phyloP scores from a whole-genome alignment of 2,329 filamentous ascomycete genomes.

The Stachybotrys chlorohalonatus region DNA sequence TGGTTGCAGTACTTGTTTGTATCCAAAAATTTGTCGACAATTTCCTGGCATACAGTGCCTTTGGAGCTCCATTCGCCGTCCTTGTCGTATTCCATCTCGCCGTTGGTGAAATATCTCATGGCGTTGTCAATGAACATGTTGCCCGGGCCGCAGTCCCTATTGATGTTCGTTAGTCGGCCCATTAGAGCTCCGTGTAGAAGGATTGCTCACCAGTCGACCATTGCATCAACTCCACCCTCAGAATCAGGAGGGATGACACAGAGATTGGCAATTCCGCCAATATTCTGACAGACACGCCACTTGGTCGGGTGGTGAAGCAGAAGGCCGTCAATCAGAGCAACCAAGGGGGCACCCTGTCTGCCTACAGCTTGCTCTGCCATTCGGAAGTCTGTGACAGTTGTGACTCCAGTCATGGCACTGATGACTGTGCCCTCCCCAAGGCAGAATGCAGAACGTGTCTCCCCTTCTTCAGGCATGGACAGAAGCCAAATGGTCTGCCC shows the following conservation, averaged over 20 bases:
- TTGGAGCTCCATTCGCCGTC: constrained; percentile 40
- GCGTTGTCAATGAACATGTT: constrained; percentile 49
- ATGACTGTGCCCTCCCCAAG: constrained; percentile 49
- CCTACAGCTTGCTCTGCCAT: constrained; percentile 47
- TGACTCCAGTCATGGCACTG: constrained; percentile 44
- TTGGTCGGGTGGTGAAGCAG: constrained; percentile 47
- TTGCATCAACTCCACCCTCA: constrained; percentile 16
- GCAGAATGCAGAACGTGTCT: constrained; percentile 37
- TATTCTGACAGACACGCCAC: constrained; percentile 49
- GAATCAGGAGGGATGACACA: constrained; percentile 45
- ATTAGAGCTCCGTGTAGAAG: constrained; percentile 27
- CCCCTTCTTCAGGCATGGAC: constrained; percentile 19
- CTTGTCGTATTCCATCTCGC: constrained; percentile 38
- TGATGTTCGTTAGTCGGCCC: background rate
- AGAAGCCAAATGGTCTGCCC: constrained; percentile 49
- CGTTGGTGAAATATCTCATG: constrained; percentile 43
- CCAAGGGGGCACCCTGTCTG: constrained; percentile 44
- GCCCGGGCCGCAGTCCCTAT: constrained; percentile 30
- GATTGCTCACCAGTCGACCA: background rate
- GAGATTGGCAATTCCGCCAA: constrained; percentile 50
- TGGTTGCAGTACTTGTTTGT: constrained; percentile 38
- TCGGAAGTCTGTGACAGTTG: constrained; percentile 48
- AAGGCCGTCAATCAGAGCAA: constrained; percentile 48
- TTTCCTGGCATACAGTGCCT: constrained; percentile 37
- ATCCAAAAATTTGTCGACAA: constrained; percentile 40